These are phyloP conservation scores for Ogataea pilisensis DNA, from an alignment of 805 yeast species.

Conservation along the genomic window DNA sequence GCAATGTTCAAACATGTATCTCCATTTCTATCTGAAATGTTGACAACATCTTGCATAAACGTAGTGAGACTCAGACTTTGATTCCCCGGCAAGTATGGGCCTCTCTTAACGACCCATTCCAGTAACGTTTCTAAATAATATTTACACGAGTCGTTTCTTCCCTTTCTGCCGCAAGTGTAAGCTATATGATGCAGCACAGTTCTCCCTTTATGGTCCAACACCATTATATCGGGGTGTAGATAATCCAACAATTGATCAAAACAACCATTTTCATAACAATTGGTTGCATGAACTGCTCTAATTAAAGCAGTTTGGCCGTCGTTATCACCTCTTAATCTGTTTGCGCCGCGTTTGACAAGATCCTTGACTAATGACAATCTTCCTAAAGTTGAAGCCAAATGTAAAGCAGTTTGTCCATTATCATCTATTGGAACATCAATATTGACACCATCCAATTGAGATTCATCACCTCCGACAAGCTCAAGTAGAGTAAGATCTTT, in stretches of 20 bases:
- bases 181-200: constrained; percentile 87
- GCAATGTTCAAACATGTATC: constrained; percentile 94
- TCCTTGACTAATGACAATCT: constrained; percentile 64
- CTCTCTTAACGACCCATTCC: constrained; percentile 71
- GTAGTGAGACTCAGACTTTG: constrained; percentile 47
- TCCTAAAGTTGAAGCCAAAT: constrained; percentile 94
- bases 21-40: constrained; percentile 89
- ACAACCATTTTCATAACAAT: constrained; percentile 72
- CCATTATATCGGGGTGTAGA: constrained; percentile 68
- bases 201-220: constrained; percentile 66
- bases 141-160: constrained; percentile 66
- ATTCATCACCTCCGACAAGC: constrained; percentile 26
- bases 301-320: constrained; percentile 86
- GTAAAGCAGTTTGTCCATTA: constrained; percentile 88
- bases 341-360: constrained; percentile 63
- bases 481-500: constrained; percentile 24
- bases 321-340: constrained; percentile 67
- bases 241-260: constrained; percentile 68
- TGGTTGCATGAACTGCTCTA: constrained; percentile 79
- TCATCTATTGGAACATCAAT: constrained; percentile 89
- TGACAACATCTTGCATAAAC: constrained; percentile 68
- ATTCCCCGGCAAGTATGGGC: constrained; percentile 38
- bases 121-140: constrained; percentile 68
- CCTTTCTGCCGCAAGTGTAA: constrained; percentile 70
- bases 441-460: constrained; percentile 38